Evolutionary conservation across 768 basidiomycete genomes (phyloP).

Genomic region (Suillus cothurnatus): DNA sequence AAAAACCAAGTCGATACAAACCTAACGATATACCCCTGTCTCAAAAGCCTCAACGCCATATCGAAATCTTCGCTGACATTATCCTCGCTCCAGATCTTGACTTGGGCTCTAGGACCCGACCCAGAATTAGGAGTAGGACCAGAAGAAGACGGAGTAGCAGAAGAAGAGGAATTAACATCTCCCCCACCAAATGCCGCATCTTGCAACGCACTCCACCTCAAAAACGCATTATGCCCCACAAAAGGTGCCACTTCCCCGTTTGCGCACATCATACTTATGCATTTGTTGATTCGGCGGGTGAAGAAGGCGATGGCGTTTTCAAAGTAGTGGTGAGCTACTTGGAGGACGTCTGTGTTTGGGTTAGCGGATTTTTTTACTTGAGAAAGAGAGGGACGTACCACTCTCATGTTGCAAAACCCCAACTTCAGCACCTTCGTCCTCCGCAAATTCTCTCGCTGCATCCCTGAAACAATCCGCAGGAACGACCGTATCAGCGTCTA

Average conservation of each 20-base stretch:
- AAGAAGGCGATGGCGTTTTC: constrained; percentile 91
- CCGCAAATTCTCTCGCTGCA: constrained; percentile 82
- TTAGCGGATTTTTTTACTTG: neutral
- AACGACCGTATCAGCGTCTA: constrained; percentile 89
- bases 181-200: constrained; percentile 77
- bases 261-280: constrained; percentile 77
- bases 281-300: constrained; percentile 83
- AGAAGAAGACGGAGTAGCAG: no score
- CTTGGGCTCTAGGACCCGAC: constrained; percentile 57
- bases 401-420: constrained; percentile 92
- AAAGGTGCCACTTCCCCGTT: constrained; percentile 81
- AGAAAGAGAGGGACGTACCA: constrained; percentile 41
- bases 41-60: constrained; percentile 63
- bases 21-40: constrained; percentile 72
- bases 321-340: constrained; percentile 87
- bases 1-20: constrained; percentile 11
- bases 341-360: constrained; percentile 67
- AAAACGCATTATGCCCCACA: constrained; percentile 87
- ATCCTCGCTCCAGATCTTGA: constrained; percentile 72
- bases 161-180: neutral
- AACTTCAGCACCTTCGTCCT: constrained; percentile 62
- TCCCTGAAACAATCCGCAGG: constrained; percentile 92
- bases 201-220: constrained; percentile 88
- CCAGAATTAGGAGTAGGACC: neutral
- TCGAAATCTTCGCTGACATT: constrained; percentile 74